Base-by-base conservation (phyloP, 805 yeast species). In the Candida suzukii region DNA sequence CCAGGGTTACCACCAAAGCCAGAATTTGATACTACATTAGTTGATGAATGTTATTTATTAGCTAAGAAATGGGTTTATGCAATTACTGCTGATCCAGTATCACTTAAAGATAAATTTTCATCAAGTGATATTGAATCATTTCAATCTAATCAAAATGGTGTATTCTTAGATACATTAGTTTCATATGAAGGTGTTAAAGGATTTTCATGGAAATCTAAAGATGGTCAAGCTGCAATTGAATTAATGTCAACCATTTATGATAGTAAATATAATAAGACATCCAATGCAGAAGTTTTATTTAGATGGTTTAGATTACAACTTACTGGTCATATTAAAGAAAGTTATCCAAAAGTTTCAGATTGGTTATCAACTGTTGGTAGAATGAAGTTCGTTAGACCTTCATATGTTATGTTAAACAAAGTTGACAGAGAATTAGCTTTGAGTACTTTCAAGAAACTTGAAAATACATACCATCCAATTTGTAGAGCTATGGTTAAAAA, bases 321-420 rank as follows among this genome's bases (percentile, higher is more conserved):
- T 8, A 63, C 70, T 0, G 83, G 82, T 25, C 64, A 69, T 24
- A 64, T 76, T 41, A 46, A 56, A 12, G 60, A 67, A 27, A 65
- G 67, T 39, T 74, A 81, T 57, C 64, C 62, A 42, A 64, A 62
- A 35, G 65, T 88, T 36, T 88, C 95, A 3, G 76, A 77, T 40
- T 88, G 95, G 95, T 71, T 88, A 41, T 95, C 91, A 12, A 80
- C 90, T 2, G 93, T 88, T 19, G 96, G 96, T 18, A 76, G 96
- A 68, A 88, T 88, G 96, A 88, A 88, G 66, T 88, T 81, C 56
- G 95, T 86, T 21, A 75, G 96, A 61, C 95, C 96, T 25, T 87
- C 93, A 4, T 88, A 78, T 63, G 71, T 77, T 35, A 64, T 80
- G 45, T 68, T 88, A 46, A 74, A 77, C 54, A 54, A 63, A 7